Conservation (phyloP, 805 yeast species). For the Cyberlindnera subsufficiens region DNA sequence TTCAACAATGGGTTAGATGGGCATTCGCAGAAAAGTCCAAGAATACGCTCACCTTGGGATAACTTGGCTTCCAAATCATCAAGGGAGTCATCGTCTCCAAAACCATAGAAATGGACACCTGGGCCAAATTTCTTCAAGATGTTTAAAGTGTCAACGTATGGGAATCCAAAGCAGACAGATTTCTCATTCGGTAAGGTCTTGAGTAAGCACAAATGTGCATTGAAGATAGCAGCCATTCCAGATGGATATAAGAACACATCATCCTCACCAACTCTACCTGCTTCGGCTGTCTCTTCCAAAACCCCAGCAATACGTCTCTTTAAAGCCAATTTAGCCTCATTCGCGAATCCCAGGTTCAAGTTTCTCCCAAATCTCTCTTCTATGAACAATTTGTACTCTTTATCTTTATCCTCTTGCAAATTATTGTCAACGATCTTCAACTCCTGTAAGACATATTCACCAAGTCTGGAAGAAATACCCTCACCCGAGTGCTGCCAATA, state of each 20-base stretch:
- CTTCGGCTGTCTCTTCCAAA: constrained; percentile 29
- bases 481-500: constrained; percentile 99
- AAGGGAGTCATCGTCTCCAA: constrained; percentile 69
- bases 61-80: constrained; percentile 59
- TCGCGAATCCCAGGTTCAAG: constrained; percentile 68
- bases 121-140: constrained; percentile 87
- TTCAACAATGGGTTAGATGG: constrained; percentile 92
- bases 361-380: constrained; percentile 92
- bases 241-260: constrained; percentile 83
- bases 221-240: constrained; percentile 91
- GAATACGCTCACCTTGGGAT: constrained; percentile 56
- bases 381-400: constrained; percentile 60
- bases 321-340: constrained; percentile 70
- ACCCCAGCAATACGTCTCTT: constrained; percentile 70
- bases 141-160: constrained; percentile 88
- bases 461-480: constrained; percentile 87
- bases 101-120: constrained; percentile 81
- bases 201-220: constrained; percentile 61
- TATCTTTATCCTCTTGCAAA: constrained; percentile 28
- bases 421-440: constrained; percentile 34
- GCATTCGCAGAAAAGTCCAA: constrained; percentile 84
- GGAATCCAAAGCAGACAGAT: constrained; percentile 93
- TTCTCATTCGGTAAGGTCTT: constrained; percentile 32
- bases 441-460: constrained; percentile 74
- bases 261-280: constrained; percentile 32